Evolutionary conservation across 2,329 filamentous ascomycete species (phyloP), one percentile per base, ranked within the genome.

Genomic region (Clonostachys byssicola): DNA sequence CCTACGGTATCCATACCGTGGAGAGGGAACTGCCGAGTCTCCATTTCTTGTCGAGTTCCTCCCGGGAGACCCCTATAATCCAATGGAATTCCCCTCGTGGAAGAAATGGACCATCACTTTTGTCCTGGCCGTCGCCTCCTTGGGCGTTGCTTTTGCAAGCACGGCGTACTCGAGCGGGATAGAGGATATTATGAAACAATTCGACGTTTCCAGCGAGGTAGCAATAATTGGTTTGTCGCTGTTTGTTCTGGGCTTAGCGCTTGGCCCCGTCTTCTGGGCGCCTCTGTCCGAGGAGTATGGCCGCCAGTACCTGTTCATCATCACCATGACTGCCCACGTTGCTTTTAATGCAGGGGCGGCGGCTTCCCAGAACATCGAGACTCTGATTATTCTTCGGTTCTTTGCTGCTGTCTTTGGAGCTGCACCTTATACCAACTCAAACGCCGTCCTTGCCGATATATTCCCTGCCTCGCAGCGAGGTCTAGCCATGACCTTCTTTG

Each of bases 221-320:
- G 86, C 85, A 17, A 92, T 89, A 5, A 61, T 92, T 12, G 80
- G 80, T 12, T 68, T 85, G 12, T 81, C 80, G 5, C 64, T 83
- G 1, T 83, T 80, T 59, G 78, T 83, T 6, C 53, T 81, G 4
- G 78, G 78, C 4, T 81, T 81, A 16, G 54, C 52, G 1, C 35
- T 56, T 12, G 54, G 54, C 2, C 54, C 54, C 10, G 40, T 54
- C 4, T 44, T 56, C 2, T 56, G 54, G 53, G 54, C 53, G n/a
- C 54, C 54, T 2, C 57, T 84, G 6, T 76, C 71, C 20, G 81
- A 85, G 56, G 66, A 81, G 3, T 81, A 73, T 53, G 78, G 77
- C 4, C 68, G 79, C n/a, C 74, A 85, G 58, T 56, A 76, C 14
- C 70, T 86, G 14, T 83, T 84, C 56, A 69, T 78, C 54, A 60